Conservation (phyloP, 2,329 filamentous ascomycete species). For the Fusarium sp. region DNA sequence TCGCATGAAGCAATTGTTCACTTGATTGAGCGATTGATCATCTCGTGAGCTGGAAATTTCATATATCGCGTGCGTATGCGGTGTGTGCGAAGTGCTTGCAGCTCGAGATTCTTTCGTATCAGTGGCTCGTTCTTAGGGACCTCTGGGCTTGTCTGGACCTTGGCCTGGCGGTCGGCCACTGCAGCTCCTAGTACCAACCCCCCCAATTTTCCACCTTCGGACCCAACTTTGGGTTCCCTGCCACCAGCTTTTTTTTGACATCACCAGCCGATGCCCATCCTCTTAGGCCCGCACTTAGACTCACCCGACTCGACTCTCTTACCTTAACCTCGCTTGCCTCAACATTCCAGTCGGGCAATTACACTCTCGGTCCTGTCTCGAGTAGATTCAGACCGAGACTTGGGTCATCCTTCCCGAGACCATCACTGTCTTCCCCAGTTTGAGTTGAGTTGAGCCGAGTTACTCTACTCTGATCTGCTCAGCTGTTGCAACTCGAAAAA, state of each 20-base stretch:
- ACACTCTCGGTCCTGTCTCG: conserved; percentile 32
- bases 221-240: conserved; percentile 48
- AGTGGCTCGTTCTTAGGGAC: conserved; percentile 34
- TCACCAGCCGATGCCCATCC: conserved; percentile 47
- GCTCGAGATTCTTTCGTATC: conserved; percentile 24
- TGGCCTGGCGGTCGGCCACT: conserved; percentile 41
- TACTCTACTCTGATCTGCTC: conserved; percentile 16
- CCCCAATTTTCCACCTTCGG: conserved; percentile 42
- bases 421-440: conserved; percentile 15
- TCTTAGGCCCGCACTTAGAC: conserved; percentile 37
- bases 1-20: conserved; percentile 22
- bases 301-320: conserved; percentile 26
- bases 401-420: conserved; percentile 35
- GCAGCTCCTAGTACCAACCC: conserved; percentile 37
- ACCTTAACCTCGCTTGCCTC: conserved; percentile 25
- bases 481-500: conserved; percentile 14
- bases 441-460: conserved; percentile 11
- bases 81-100: conserved; percentile 37
- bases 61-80: conserved; percentile 26
- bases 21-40: conserved; percentile 3
- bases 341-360: conserved; percentile 44
- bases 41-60: conserved; percentile 12
- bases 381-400: conserved; percentile 43
- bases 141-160: conserved; percentile 29
- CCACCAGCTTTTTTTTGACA: conserved; percentile 54